These are phyloP conservation scores for Spongospora subterranea DNA, from an alignment of 208 protist genomes.

Conservation along the genomic window DNA sequence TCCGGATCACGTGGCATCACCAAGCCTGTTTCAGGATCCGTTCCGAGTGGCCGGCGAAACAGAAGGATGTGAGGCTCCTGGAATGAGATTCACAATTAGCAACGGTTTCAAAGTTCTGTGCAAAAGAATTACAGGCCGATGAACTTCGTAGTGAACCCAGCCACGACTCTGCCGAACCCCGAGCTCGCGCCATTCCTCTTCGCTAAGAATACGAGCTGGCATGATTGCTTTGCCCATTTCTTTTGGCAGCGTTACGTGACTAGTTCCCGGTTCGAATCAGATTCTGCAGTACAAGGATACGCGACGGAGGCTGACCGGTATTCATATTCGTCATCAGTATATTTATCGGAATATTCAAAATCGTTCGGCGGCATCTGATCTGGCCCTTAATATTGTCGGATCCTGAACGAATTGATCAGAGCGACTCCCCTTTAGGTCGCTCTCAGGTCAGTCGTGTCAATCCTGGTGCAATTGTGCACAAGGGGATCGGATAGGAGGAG, in stretches of 20 bases:
- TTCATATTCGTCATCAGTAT: constrained; percentile 91
- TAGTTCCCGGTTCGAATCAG: constrained; percentile 61
- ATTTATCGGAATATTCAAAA: constrained; percentile 92
- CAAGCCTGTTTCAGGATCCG: constrained; percentile 67
- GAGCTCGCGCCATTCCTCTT: constrained; percentile 93
- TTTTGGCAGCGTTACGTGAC: constrained; percentile 96
- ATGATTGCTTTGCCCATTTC: constrained; percentile 87
- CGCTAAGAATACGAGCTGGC: constrained; percentile 84
- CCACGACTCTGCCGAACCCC: constrained; percentile 95
- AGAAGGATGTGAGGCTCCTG: constrained; percentile 91
- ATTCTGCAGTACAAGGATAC: background rate
- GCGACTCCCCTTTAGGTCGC: too few species aligned
- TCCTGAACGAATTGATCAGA: too few species aligned
- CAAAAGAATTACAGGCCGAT: constrained; percentile 74
- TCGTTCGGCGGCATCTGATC: constrained; percentile 50
- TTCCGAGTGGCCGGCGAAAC: constrained; percentile 83
- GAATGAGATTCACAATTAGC: constrained; percentile 72
- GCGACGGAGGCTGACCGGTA: constrained; percentile 77
- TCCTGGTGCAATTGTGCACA: too few species aligned
- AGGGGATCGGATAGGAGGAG: too few species aligned
- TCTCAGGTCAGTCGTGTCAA: too few species aligned
- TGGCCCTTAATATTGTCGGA: background rate
- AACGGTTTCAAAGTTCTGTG: background rate
- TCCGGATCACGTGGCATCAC: constrained; percentile 10
- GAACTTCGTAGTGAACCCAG: constrained; percentile 96